Base-by-base conservation (phyloP, 768 basidiomycete species). In the Symmetrospora coprosmae region DNA sequence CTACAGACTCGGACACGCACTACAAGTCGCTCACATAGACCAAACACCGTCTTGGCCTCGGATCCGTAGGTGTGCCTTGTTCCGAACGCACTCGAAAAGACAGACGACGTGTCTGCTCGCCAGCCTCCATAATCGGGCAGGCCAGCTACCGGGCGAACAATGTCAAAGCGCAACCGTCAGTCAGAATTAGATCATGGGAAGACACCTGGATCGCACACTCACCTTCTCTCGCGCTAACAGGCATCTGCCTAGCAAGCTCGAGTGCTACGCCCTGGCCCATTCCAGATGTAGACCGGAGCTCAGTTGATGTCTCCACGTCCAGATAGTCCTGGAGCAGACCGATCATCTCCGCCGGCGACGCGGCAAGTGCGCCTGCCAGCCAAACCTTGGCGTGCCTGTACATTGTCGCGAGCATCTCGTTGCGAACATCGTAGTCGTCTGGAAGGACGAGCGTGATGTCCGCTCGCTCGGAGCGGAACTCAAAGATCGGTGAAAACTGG, bases 281-380 rank as follows among this genome's bases (percentile, higher is more conserved):
- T 73, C 97, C 92, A 7, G 87, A 82, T 28, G 82, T 78, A 50
- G 85, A 84, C 2, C 82, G 75, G n/a, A 82, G 77, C 11, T 82
- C 77, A 4, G 80, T 73, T 0, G 83, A 80, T 66, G 83, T 81
- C 65, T 83, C 83, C 27, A 83, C 76, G 46, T 84, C 79, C 25
- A 97, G 79, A 71, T 99, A 97, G 80, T 85, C 86, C 87, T 94
- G 69, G 53, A 99, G 75, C 0, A 87, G 88, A 0, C 89, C 86
- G 64, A 91, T 89, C 47, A 96, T 74, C 71, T 94, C 91, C 70
- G 90, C 80, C 0, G 92, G 92, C 1, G 91, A 88, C 19, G 90
- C 81, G 11, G 83, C 81, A 33, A 97, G 75, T 1, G 87, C 89
- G 38, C 88, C 74, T 59, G 85, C 82, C 61, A 99, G 84, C 92